Conservation (phyloP, 148 eudicot genomes). For the Vaccinium macrocarpon region DNA sequence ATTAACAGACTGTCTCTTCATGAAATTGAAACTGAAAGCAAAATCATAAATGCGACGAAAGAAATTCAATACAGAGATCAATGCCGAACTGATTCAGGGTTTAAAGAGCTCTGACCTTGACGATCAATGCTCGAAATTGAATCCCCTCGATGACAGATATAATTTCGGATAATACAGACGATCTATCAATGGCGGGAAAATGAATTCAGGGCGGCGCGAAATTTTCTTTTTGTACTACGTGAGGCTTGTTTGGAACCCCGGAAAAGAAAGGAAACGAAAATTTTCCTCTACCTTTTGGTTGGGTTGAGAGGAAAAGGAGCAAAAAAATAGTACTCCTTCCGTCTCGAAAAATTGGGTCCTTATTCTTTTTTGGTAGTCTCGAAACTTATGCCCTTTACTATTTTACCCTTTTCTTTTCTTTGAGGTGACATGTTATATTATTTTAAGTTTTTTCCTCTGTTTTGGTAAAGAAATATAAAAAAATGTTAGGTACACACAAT, state of each 20-base stretch:
- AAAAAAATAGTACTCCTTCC: too few relatives aligned
- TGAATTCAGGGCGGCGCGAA: neutral
- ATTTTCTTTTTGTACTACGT: neutral
- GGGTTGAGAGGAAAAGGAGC: too few relatives aligned
- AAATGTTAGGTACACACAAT: too few relatives aligned
- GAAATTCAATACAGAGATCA: neutral
- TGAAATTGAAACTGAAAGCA: neutral
- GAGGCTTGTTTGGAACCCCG: neutral
- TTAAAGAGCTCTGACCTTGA: conserved; percentile 15
- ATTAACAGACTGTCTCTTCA: neutral
- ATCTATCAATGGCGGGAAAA: neutral
- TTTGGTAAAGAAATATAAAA: too few relatives aligned
- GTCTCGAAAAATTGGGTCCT: too few relatives aligned
- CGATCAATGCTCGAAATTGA: neutral
- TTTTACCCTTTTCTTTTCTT: too few relatives aligned
- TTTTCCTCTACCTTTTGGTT: too few relatives aligned
- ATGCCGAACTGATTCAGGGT: neutral
- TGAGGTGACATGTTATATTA: too few relatives aligned
- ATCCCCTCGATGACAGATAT: neutral
- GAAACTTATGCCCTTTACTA: too few relatives aligned
- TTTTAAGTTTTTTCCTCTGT: too few relatives aligned
- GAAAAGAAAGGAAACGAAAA: too few relatives aligned
- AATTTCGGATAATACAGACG: neutral
- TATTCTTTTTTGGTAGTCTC: too few relatives aligned
- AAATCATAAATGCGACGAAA: neutral